Base-by-base conservation (phyloP, 768 basidiomycete genomes). In the Boletus eberwhitei region DNA sequence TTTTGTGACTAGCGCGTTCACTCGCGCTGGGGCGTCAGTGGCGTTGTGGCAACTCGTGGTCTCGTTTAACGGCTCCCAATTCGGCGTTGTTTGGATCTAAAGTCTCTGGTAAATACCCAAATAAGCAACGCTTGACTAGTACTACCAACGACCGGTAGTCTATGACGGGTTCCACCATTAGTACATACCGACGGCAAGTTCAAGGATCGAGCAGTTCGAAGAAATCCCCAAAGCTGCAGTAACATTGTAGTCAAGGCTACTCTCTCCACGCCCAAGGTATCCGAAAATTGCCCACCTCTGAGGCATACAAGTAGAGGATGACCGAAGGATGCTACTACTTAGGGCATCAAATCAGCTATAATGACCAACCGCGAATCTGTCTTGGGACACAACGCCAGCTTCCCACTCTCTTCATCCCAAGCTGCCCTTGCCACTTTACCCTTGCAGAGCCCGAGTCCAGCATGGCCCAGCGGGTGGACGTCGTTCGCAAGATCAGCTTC, bases 21-120 rank as follows among this genome's bases (percentile, higher is more conserved):
- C 22, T 38, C 22, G 48, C 55, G 44, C 46, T n/a, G 31, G 54
- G 26, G 56, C 0, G 41, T 47, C 14, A 14, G 35, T 52, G 24
- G 40, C 4, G 50, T 45, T 41, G 55, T 56, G 50, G 47, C 37
- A 31, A 42, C 32, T 21, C 39, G 50, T 50, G 29, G 29, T 29
- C 8, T n/a, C n/a, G n/a, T n/a, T n/a, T n/a, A n/a, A n/a, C n/a
- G n/a, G 36, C 31, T 34, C 36, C 35, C 48, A 53, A 59, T 43
- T 17, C 0, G 52, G 39, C 40, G 55, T 65, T 66, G 59, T 66
- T 66, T 66, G 63, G 65, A 67, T 66, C 60, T 55, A 62, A 66
- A 47, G 65, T 59, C 16, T 52, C 66, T 66, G 59, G 36, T 19
- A 66, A 67, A 66, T 39, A 64, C 35, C 52, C 17, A 54, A 46